A percentile compares a stretch with the other conserved stretches of the same genome.
These are phyloP conservation scores for Boletus insuetus DNA, from an alignment of 768 basidiomycete species.

Conservation along the genomic window DNA sequence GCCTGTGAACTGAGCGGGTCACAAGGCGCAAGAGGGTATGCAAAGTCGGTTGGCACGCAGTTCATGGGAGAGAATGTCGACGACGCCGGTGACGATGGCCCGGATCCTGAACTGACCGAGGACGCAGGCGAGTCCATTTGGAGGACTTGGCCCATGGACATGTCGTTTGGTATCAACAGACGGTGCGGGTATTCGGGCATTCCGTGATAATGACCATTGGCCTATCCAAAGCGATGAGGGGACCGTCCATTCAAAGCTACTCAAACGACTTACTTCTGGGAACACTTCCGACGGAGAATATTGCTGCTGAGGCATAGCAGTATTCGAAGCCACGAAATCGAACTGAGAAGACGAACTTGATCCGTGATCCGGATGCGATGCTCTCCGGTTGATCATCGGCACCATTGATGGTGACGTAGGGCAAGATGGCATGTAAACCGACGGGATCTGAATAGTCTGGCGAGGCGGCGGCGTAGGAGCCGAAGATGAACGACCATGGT, in stretches of 20 bases:
- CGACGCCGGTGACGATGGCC: conserved; percentile 49
- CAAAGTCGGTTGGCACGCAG: conserved; percentile 18
- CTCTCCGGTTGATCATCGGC: conserved; percentile 59
- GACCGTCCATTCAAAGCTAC: conserved; percentile 5
- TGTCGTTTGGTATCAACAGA: conserved; percentile 42
- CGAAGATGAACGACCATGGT: conserved; percentile 44
- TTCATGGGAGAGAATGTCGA: conserved; percentile 47
- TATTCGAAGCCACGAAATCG: conserved; percentile 52
- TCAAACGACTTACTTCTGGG: conserved; percentile 39
- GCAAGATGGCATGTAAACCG: conserved; percentile 60
- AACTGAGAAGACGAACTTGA: conserved; percentile 44
- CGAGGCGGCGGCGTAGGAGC: conserved; percentile 67
- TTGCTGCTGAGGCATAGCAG: conserved; percentile 40
- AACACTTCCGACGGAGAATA: conserved; percentile 32
- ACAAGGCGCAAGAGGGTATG: conserved; percentile 21
- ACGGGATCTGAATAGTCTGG: conserved; percentile 69
- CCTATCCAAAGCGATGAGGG: conserved; percentile 29
- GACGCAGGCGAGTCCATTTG: conserved; percentile 52
- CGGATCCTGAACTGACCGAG: conserved; percentile 44
- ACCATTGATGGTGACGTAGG: conserved; percentile 57
- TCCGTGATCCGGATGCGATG: conserved; percentile 49
- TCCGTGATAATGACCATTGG: conserved; percentile 48
- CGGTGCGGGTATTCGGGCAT: conserved; percentile 45
- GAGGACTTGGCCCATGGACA: conserved; percentile 38
- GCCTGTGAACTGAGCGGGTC: conserved; percentile 14